Base-by-base conservation (phyloP, 768 basidiomycete genomes). In the Botryobasidium botryosum region DNA sequence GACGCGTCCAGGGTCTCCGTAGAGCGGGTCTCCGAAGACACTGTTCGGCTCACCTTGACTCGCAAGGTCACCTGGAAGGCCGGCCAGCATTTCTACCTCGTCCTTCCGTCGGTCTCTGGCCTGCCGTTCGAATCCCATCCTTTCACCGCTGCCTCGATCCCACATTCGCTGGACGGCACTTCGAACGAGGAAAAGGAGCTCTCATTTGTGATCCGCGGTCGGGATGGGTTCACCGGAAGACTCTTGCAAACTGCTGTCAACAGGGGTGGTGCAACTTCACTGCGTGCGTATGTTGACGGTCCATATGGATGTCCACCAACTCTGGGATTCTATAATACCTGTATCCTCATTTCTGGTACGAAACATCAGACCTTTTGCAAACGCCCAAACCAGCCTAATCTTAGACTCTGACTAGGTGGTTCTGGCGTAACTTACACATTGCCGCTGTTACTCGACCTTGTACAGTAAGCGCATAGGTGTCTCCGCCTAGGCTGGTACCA, bases 81-180 rank as follows among this genome's bases (percentile, higher is more conserved):
- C 1, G 59, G 57, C 7, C 59, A 60, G 39, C 59, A 60, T 39
- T 53, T 54, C 39, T 62, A 57, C 53, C 38, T 62, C 24, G 50
- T 57, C n/a, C 49, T 55, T 29, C 59, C 61, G 3, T 49, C 52
- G 3, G 51, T 60, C 26, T 55, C 57, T 17, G 42, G 32, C 2
- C 45, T 55, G 6, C 57, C 56, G 3, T 57, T 58, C 50, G 61
- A 62, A 50, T 56, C 61, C 3, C 61, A 62, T 41, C 61, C 61
- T 2, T 62, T 62, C 51, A 61, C 60, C 12, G 51, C 56, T 13
- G 42, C 52, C 18, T 56, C 56, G 2, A 56, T 59, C 0, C 53
- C 57, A 0, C 26, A 26, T 1, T 25, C 43, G 10, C 51, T 40
- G 5, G 50, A 25, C 6, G 49, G 52, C 6, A 12, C 12, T 8